These are phyloP conservation scores for Hypoxylon fragiforme DNA, from an alignment of 495 filamentous ascomycete species.

Conservation along the genomic window DNA sequence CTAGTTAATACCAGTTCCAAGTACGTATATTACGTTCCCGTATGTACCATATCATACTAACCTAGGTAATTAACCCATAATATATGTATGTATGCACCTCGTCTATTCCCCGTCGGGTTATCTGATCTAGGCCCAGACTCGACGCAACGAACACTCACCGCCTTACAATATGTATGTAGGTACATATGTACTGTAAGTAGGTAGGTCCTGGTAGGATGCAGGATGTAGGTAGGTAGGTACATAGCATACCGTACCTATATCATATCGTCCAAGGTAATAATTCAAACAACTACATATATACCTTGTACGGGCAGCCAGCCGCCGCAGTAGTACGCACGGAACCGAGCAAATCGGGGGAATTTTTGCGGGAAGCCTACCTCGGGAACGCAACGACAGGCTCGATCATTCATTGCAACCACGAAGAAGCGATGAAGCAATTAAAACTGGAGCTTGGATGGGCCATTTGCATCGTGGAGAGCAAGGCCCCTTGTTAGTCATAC, in stretches of 20 bases:
- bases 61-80: no score
- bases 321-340: no score
- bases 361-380: no score
- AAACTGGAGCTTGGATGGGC: slow-evolving; percentile 30
- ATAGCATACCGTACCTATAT: neutral
- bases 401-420: slow-evolving; percentile 28
- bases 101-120: neutral
- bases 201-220: no score
- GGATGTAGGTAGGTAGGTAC: neutral
- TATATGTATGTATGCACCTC: neutral
- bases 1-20: no score
- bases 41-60: no score
- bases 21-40: no score
- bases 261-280: no score
- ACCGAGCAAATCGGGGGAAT: no score
- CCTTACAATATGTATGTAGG: slow-evolving; percentile 3
- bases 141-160: slow-evolving; percentile 16
- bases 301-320: no score
- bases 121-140: slow-evolving; percentile 1
- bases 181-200: neutral
- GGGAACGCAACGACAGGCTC: no score
- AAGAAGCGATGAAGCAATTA: slow-evolving; percentile 28
- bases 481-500: slow-evolving; percentile 9
- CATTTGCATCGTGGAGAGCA: slow-evolving; percentile 27
- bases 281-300: no score